These are phyloP conservation scores for Fomitopsis betulina DNA, from an alignment of 1,284 basidiomycete genomes.

Conservation along the genomic window DNA sequence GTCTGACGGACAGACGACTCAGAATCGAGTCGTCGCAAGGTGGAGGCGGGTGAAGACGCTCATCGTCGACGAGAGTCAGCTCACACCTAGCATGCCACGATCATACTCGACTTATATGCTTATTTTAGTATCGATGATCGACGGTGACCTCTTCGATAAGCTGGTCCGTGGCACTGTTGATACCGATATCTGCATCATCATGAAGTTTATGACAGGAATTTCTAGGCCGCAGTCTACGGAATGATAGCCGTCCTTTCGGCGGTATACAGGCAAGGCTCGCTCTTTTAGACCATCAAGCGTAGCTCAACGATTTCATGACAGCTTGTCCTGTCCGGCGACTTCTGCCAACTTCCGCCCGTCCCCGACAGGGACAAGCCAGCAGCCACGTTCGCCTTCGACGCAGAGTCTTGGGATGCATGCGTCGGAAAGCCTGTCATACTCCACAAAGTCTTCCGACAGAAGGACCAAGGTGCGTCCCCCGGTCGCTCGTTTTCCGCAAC, in stretches of 20 bases:
- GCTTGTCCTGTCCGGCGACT: constrained; percentile 74
- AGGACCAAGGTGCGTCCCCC: constrained; percentile 44
- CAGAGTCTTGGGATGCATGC: constrained; percentile 52
- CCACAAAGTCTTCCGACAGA: constrained; percentile 40
- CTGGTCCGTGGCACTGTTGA: constrained; percentile 33
- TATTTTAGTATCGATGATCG: constrained; percentile 52
- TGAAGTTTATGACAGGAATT: constrained; percentile 27
- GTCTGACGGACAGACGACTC: constrained; percentile 42
- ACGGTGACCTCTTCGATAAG: constrained; percentile 61
- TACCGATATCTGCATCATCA: neutral
- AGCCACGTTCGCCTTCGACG: constrained; percentile 61
- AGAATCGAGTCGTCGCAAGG: constrained; percentile 2
- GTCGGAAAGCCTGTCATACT: constrained; percentile 34
- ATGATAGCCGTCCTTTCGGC: constrained; percentile 54
- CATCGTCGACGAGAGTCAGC: constrained; percentile 69
- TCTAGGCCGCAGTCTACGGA: constrained; percentile 47
- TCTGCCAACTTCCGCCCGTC: constrained; percentile 78
- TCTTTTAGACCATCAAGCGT: constrained; percentile 5
- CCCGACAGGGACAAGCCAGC: constrained; percentile 37
- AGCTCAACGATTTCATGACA: constrained; percentile 22
- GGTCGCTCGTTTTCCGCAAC: neutral
- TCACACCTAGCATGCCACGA: too few species aligned
- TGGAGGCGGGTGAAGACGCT: constrained; percentile 38
- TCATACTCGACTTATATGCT: neutral
- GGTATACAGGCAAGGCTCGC: constrained; percentile 57